Evolutionary conservation across 176 grass and related monocot species (phyloP).

Genomic region (Thinopyrum elongatum): DNA sequence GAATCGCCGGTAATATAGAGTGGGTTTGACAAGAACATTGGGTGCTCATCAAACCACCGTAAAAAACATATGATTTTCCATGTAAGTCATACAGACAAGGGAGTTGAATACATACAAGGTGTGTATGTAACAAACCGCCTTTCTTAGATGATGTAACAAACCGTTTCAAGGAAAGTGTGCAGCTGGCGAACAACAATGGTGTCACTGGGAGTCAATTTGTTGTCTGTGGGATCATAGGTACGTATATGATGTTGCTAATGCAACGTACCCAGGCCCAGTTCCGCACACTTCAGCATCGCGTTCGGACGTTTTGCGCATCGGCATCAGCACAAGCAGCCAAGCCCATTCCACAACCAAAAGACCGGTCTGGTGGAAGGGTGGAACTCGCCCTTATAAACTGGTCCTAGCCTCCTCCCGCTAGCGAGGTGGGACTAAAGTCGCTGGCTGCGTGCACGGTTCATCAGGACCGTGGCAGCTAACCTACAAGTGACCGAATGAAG

Average conservation of each 20-base stretch:
- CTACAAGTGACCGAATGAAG: constrained; percentile 6
- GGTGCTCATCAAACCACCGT: constrained; percentile 61
- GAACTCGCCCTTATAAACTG: too few relatives aligned
- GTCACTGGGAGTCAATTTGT: constrained; percentile 16
- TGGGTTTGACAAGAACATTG: constrained; percentile 47
- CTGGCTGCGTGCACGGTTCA: too few relatives aligned
- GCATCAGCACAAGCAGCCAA: too few relatives aligned
- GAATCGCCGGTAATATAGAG: constrained; percentile 74
- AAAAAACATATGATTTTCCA: background rate
- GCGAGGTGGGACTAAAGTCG: too few relatives aligned
- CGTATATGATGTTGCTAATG: constrained; percentile 55
- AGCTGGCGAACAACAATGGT: constrained; percentile 30
- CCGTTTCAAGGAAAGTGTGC: constrained; percentile 47
- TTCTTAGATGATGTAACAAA: background rate
- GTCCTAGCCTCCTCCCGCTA: too few relatives aligned
- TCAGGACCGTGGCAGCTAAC: too few relatives aligned
- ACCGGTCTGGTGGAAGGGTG: too few relatives aligned
- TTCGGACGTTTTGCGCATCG: too few relatives aligned
- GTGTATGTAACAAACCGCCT: background rate
- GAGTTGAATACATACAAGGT: background rate
- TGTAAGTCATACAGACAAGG: background rate
- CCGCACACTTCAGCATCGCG: too few relatives aligned
- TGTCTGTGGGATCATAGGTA: constrained; percentile 38
- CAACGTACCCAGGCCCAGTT: too few relatives aligned
- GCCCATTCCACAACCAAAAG: too few relatives aligned